These are phyloP conservation scores for Beauveria varroae DNA, from an alignment of 2,329 filamentous ascomycete genomes.

Conservation along the genomic window DNA sequence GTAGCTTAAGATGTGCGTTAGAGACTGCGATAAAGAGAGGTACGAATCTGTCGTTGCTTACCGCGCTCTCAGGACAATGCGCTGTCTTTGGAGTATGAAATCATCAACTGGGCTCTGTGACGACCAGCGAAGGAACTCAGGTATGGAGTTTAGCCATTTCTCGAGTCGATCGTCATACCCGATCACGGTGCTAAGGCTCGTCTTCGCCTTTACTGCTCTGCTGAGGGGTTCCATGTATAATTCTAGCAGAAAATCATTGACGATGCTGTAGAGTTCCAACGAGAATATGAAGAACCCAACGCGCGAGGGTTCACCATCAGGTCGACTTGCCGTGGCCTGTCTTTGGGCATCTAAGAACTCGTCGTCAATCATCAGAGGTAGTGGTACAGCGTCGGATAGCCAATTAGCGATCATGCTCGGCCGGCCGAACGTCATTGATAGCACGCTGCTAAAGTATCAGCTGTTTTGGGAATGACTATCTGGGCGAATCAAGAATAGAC, in stretches of 20 bases:
- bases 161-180: conserved; percentile 3
- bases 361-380: conserved; percentile 13
- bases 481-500: neutral
- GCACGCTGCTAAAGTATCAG: conserved; percentile 1
- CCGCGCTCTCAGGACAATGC: conserved; percentile 6
- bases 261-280: conserved; percentile 8
- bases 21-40: neutral
- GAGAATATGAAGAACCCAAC: conserved; percentile 6
- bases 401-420: conserved; percentile 11
- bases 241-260: conserved; percentile 9
- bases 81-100: conserved; percentile 1
- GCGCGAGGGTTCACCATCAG: neutral
- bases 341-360: conserved; percentile 7
- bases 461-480: neutral
- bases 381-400: neutral
- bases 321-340: neutral
- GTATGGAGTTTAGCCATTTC: conserved; percentile 7
- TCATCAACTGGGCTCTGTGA: neutral
- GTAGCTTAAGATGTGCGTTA: neutral
- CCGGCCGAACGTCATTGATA: conserved; percentile 13
- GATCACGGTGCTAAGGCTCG: neutral
- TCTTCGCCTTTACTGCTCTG: neutral
- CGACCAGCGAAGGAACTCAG: conserved; percentile 2
- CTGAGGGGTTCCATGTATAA: neutral
- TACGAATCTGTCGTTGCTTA: neutral